Evolutionary conservation across 179 eudicot genomes (phyloP), one percentile per base, ranked within the genome.

Genomic region (Kewa caespitosa): DNA sequence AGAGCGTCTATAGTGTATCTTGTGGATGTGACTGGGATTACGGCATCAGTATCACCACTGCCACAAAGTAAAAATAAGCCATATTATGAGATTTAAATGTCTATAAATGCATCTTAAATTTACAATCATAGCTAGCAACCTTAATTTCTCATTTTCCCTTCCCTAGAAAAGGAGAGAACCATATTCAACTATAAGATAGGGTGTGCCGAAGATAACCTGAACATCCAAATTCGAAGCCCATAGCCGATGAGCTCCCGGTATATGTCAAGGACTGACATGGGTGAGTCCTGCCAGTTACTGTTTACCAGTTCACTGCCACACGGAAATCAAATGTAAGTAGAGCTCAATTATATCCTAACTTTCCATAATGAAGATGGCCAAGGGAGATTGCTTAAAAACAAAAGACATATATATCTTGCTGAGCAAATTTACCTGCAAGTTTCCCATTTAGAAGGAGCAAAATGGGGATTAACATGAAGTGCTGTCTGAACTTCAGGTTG

Each of bases 21-120:
- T 73, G 97, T 94, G 18, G 98, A 92, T 59, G 98, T 86, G 38
- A 91, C 91, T 6, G 98, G 98, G 73, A 92, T 80, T 22, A 94
- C 90, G 70, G 98, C 85, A 84, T 92, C 97, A 30, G 97, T 89
- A 69, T 94, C 97, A 39, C 98, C 98, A 70, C 98, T 94, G 86
- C 72, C 73, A 69, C 30, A 61, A n/a, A 69, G 18, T 25, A 6
- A 32, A 13, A 70, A 33, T 70, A 22, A 70, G 46, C 46, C 23
- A 52, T 10, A 52, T 2, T 55, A 70, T 30, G 41, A 70, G 15
- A 65, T 25, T 22, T 70, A 15, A 33, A 48, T 6, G n/a, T n/a
- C n/a, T n/a, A 33, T 18, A 33, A 57, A 31, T 18, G 6, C 5
- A 43, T 30, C n/a, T 15, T n/a, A n/a, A n/a, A n/a, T n/a, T n/a